A percentile compares a stretch with the other conserved stretches of the same genome.
Evolutionary conservation across 345 rosid genomes (phyloP).

Genomic region (Rhodamnia argentea): DNA sequence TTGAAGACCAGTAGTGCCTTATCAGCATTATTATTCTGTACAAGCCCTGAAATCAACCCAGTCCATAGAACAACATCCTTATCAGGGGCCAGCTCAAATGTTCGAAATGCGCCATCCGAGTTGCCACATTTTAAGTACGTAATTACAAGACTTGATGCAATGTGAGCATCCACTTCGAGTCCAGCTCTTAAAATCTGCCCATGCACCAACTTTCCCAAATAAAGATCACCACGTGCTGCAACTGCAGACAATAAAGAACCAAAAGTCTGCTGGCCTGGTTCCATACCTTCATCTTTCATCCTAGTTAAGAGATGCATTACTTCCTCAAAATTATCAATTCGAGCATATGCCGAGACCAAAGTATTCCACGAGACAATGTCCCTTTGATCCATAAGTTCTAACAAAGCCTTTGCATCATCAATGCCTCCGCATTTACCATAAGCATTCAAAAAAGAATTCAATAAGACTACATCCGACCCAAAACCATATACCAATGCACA

Average conservation of each 20-base stretch:
- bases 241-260: constrained; percentile 24
- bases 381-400: constrained; percentile 30
- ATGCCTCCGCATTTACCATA: constrained; percentile 33
- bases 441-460: constrained; percentile 33
- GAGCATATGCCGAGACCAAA: constrained; percentile 36
- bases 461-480: constrained; percentile 16
- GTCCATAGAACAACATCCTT: constrained; percentile 73
- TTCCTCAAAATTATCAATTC: constrained; percentile 21
- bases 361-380: constrained; percentile 55
- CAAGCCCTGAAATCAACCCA: constrained; percentile 73
- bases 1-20: constrained; percentile 39
- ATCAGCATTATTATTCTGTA: constrained; percentile 47
- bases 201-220: constrained; percentile 42
- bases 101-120: constrained; percentile 27
- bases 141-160: constrained; percentile 42
- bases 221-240: constrained; percentile 27
- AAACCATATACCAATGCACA: constrained; percentile 34
- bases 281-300: constrained; percentile 27
- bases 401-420: constrained; percentile 31
- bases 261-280: constrained; percentile 41
- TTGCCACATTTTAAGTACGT: constrained; percentile 67
- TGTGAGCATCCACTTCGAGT: constrained; percentile 33
- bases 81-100: constrained; percentile 20
- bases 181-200: constrained; percentile 42
- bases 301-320: constrained; percentile 24